Base-by-base conservation (phyloP, 768 basidiomycete species). In the Mycena alexandri region DNA sequence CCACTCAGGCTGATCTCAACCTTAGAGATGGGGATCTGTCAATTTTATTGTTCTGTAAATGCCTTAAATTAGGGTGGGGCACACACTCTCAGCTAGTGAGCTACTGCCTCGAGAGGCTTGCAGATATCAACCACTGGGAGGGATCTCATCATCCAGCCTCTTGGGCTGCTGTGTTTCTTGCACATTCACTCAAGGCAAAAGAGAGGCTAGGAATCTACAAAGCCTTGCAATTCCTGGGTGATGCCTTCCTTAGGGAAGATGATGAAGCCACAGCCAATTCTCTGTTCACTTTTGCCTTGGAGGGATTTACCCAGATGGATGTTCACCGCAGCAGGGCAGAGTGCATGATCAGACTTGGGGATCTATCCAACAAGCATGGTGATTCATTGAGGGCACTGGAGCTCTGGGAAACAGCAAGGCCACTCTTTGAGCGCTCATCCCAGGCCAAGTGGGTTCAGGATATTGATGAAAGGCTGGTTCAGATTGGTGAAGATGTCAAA, bases 271-370 rank as follows among this genome's bases (percentile, higher is more conserved):
- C 47, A 48, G 47, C 47, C 22, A 48, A 14, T 3, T 24, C 22
- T 24, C 47, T 48, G 47, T 48, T 48, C 25, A 51, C 25, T 51
- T 5, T 51, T 51, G 25, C 50, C 10, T 13, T 14, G 3, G 13
- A 51, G 7, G 50, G 50, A 33, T 51, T 51, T 16, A 51, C 50
- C 2, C 24, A 51, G 16, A 51, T 51, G 50, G 50, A 51, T 51
- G 50, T 51, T 2, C 50, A 51, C 17, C 50, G 50, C 4, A 51
- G 25, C 14, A 51, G 16, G 9, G 50, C 50, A 2, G 50, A 51
- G 33, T 51, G 50, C 16, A 51, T 51, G 50, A 24, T 51, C 16
- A 7, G 29, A 1, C 25, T 51, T 17, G 50, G 50, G 16, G 50
- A 51, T 6, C 13, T 51, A 5, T 29, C 29, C 10, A 51, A 19